Evolutionary conservation across 495 filamentous ascomycete species (phyloP).

Genomic region (Lasiosphaeria ovina): DNA sequence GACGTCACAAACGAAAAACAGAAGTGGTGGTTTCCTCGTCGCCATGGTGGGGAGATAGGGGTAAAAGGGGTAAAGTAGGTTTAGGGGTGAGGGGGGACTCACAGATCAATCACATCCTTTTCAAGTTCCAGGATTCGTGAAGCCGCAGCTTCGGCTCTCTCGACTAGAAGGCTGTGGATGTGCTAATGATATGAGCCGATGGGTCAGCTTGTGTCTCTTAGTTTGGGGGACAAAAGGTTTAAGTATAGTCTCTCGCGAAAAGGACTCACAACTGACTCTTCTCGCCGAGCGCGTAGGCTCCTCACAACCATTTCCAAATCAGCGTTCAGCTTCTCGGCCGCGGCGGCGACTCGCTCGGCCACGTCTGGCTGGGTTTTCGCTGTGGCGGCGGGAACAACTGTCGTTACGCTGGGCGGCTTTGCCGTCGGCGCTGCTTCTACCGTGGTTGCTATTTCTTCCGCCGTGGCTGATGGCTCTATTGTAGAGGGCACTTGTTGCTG

Average conservation of each 20-base stretch:
- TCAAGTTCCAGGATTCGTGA: conserved; percentile 52
- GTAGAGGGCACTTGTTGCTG: not conserved
- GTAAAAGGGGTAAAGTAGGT: not conserved
- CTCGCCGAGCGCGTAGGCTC: conserved; percentile 42
- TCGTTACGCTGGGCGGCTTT: not conserved
- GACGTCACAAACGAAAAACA: too few species aligned
- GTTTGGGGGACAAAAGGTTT: too few species aligned
- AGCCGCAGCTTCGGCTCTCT: conserved; percentile 51
- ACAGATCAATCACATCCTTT: conserved; percentile 47
- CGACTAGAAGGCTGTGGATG: conserved; percentile 51
- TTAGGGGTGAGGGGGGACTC: conserved; percentile 21
- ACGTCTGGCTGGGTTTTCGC: conserved; percentile 19
- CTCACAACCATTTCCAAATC: conserved; percentile 37
- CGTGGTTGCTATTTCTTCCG: not conserved
- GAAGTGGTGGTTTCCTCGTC: too few species aligned
- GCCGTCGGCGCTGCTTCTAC: not conserved
- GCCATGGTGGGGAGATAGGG: too few species aligned
- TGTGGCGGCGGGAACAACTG: not conserved
- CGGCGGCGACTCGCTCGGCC: conserved; percentile 34
- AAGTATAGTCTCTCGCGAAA: not conserved
- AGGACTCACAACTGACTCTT: conserved; percentile 49
- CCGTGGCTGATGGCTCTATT: not conserved
- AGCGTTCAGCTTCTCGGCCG: conserved; percentile 41
- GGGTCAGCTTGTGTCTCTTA: too few species aligned
- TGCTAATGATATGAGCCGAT: conserved; percentile 34